Evolutionary conservation across 2,329 filamentous ascomycete species (phyloP), one percentile per base, ranked within the genome.

Genomic region (Aspergillus fructus): DNA sequence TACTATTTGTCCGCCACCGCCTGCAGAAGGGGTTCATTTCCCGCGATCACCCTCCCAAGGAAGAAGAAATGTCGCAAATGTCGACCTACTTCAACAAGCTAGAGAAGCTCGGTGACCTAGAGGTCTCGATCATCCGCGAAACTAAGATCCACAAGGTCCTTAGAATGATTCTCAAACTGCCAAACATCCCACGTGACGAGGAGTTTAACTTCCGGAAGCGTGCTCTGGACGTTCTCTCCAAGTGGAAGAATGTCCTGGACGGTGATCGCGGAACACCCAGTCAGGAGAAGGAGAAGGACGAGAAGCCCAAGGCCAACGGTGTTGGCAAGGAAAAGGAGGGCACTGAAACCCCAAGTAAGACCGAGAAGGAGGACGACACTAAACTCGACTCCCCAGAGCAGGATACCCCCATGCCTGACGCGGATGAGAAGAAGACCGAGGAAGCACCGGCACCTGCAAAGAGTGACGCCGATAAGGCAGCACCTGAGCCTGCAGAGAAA

Each of bases 121-220:
- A 97, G 72, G 91, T 90, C 30, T 86, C 87, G 64, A 94, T 97
- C 66, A 96, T 97, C 68, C 87, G 90, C 62, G 81, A 80, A 13
- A 99, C 94, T 61, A 99, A 97, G 83, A 97, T 99, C 76, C 93
- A 97, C 85, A 99, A 99, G 79, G 93, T 99, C 11, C 83, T 99
- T 56, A 96, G 96, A 79, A 92, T 89, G 4, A 94, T 99, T 64
- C 80, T 97, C 68, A 97, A 96, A 79, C 81, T 99, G 8, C 84
- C 88, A 43, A 83, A 83, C 3, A 96, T 99, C 65, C 93, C 93
- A 5, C 88, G 88, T 60, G 94, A 99, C 63, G 90, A 93, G 37
- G 90, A 96, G 64, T 96, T 89, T 74, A 79, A 89, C 55, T 97
- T 99, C 84, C 96, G 94, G 79, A 81, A 87, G 63, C 89, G 94